These are phyloP conservation scores for Salix exigua DNA, from an alignment of 345 rosid species.

Conservation along the genomic window DNA sequence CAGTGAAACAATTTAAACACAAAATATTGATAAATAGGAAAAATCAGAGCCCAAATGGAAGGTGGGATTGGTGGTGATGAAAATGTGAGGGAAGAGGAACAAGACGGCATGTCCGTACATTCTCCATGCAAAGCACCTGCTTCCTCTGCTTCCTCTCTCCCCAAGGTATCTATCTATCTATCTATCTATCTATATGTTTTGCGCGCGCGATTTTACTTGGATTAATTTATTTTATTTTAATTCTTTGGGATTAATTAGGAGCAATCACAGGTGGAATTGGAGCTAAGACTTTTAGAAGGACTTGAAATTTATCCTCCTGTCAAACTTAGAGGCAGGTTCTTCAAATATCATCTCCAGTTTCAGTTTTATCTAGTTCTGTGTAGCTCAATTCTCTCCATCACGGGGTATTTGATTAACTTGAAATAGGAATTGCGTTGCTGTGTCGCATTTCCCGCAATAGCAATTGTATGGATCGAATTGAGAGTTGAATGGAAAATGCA, in stretches of 20 bases:
- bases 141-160: slow-evolving; percentile 89
- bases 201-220: neutral
- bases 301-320: slow-evolving; percentile 86
- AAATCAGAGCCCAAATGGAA: slow-evolving; percentile 7
- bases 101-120: slow-evolving; percentile 88
- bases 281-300: slow-evolving; percentile 84
- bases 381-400: neutral
- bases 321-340: slow-evolving; percentile 61
- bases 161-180: slow-evolving; percentile 49
- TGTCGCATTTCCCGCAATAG: neutral
- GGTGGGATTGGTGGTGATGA: slow-evolving; percentile 34
- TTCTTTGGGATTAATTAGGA: slow-evolving; percentile 40
- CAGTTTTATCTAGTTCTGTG: neutral
- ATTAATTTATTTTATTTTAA: neutral
- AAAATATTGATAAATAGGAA: neutral
- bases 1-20: neutral
- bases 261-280: slow-evolving; percentile 92
- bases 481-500: neutral
- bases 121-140: slow-evolving; percentile 95
- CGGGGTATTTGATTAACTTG: neutral
- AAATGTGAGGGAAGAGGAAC: slow-evolving; percentile 62
- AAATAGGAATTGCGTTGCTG: neutral
- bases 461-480: neutral
- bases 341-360: neutral
- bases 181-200: neutral